Conservation (phyloP, 108 stramenopile genomes). For the Cafeteria roenbergensis region DNA sequence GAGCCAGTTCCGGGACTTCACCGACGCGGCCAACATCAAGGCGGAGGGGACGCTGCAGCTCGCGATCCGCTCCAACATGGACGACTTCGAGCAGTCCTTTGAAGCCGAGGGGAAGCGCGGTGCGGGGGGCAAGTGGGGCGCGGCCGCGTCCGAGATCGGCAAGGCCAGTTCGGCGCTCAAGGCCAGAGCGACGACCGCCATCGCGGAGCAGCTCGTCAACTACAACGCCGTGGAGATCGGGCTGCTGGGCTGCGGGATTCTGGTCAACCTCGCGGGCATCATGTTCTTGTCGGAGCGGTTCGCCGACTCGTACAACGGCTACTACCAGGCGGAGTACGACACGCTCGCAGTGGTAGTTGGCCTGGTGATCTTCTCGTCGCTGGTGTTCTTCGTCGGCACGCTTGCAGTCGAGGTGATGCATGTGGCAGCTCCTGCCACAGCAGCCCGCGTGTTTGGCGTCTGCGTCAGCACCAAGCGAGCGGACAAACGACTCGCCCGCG, state of each 20-base stretch:
- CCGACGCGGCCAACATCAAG: neutral
- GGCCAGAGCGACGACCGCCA: neutral
- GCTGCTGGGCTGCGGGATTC: constrained; percentile 15
- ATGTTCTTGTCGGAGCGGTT: constrained; percentile 15
- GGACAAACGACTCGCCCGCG: no score
- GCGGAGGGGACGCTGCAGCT: neutral
- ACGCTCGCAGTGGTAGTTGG: neutral
- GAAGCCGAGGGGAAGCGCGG: neutral
- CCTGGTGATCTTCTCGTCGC: neutral
- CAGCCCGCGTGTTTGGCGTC: no score
- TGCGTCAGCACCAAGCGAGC: no score
- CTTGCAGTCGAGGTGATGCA: neutral
- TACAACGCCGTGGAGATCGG: constrained; percentile 19
- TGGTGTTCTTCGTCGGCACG: neutral
- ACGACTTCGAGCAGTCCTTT: neutral
- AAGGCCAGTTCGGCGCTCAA: neutral
- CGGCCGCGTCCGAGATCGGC: neutral
- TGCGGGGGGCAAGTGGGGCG: neutral
- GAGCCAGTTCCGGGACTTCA: neutral
- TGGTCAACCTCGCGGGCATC: constrained; percentile 21
- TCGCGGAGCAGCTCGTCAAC: constrained; percentile 5
- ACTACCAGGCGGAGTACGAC: neutral
- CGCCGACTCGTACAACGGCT: neutral
- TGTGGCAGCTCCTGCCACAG: no score
- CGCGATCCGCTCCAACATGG: neutral